A percentile compares a stretch with the other conserved stretches of the same genome.
phyloP scores from a whole-genome alignment of 2,329 filamentous ascomycete species.

The Bretziella fagacearum region DNA sequence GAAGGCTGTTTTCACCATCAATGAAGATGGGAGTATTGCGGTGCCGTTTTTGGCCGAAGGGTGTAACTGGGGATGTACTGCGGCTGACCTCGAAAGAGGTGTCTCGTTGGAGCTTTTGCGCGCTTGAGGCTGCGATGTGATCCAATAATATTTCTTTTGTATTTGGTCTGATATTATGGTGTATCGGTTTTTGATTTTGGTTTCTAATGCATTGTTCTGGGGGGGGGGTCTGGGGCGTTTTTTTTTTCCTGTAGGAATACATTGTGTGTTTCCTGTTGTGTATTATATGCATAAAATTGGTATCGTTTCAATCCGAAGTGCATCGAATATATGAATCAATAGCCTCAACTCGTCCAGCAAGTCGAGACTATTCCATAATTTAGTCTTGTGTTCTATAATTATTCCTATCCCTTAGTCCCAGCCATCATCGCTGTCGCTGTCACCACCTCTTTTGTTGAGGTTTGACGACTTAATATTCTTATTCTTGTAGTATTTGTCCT shows the following conservation, averaged over 20 bases:
- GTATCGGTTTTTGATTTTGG: background rate
- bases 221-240: too few relatives aligned
- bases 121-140: too few relatives aligned
- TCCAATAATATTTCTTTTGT: background rate
- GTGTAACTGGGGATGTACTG: slow-evolving; percentile 13
- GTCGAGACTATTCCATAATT: background rate
- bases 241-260: too few relatives aligned
- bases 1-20: background rate
- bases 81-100: slow-evolving; percentile 7
- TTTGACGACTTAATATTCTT: slow-evolving; percentile 37
- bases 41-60: slow-evolving; percentile 15
- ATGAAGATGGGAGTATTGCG: slow-evolving; percentile 12
- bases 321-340: background rate
- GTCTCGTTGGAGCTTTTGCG: slow-evolving; percentile 3
- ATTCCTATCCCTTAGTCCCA: slow-evolving; percentile 35
- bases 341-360: slow-evolving; percentile 8
- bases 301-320: background rate
- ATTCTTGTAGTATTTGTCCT: slow-evolving; percentile 31
- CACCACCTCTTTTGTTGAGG: slow-evolving; percentile 25
- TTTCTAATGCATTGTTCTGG: background rate
- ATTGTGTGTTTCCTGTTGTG: background rate
- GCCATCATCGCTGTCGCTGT: slow-evolving; percentile 38
- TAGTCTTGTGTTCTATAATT: slow-evolving; percentile 1
- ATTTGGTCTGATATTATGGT: background rate
- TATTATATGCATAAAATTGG: slow-evolving; percentile 7